Percentiles rank a stretch among this genome's conserved stretches.
These are phyloP conservation scores for Fusarium transvaalense DNA, from an alignment of 2,329 filamentous ascomycete genomes.

Conservation along the genomic window DNA sequence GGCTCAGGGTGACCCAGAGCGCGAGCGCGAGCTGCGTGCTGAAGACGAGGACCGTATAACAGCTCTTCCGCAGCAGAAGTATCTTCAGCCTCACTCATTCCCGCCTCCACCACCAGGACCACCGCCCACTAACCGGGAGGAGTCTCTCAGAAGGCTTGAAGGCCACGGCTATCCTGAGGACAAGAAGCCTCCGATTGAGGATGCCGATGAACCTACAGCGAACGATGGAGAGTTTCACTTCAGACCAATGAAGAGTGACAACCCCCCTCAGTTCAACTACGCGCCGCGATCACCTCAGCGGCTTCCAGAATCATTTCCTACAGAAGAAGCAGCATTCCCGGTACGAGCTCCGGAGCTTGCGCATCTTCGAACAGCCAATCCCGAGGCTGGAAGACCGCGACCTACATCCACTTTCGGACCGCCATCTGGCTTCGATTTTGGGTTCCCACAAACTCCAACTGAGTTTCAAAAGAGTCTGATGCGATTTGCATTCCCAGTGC, in stretches of 20 bases:
- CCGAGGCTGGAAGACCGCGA: conserved; percentile 52
- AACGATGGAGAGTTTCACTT: conserved; percentile 67
- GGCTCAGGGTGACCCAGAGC: conserved; percentile 81
- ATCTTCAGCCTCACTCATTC: conserved; percentile 67
- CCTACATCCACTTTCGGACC: conserved; percentile 70
- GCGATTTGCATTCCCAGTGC: conserved; percentile 86
- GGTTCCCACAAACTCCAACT: conserved; percentile 85
- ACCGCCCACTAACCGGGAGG: conserved; percentile 55
- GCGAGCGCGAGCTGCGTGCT: conserved; percentile 80
- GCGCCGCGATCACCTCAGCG: conserved; percentile 62
- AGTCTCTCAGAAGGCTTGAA: conserved; percentile 64
- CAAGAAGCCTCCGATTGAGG: conserved; percentile 50
- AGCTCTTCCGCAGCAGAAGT: conserved; percentile 78
- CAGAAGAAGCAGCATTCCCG: conserved; percentile 44
- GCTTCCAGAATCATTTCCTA: conserved; percentile 38
- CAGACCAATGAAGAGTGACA: conserved; percentile 63
- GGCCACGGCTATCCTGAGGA: conserved; percentile 62
- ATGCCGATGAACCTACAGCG: conserved; percentile 33
- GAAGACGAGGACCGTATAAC: conserved; percentile 90
- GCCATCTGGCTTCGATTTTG: conserved; percentile 78
- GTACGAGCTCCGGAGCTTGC: conserved; percentile 67
- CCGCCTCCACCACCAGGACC: conserved; percentile 50
- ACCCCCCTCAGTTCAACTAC: conserved; percentile 70
- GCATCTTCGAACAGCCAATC: conserved; percentile 64
- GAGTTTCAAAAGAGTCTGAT: conserved; percentile 91